Conservation (phyloP, 805 yeast species). For the Spathaspora passalidarum region DNA sequence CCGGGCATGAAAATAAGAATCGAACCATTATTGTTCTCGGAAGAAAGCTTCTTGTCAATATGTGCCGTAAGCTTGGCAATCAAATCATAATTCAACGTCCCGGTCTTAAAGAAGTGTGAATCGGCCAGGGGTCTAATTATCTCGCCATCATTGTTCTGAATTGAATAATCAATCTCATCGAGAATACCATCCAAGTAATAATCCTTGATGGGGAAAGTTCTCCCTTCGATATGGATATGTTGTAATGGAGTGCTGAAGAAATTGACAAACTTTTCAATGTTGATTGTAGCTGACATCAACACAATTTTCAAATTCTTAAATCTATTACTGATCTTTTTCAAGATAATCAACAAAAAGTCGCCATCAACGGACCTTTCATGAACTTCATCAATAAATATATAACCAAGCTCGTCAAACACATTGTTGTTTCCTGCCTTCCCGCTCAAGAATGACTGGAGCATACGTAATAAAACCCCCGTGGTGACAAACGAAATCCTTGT, state of each 20-base stretch:
- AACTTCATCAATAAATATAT: conserved; percentile 90
- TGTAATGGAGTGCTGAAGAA: conserved; percentile 57
- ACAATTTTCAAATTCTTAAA: conserved; percentile 61
- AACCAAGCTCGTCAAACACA: conserved; percentile 55
- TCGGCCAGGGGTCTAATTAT: conserved; percentile 56
- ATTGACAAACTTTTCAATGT: conserved; percentile 58
- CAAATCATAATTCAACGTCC: conserved; percentile 73
- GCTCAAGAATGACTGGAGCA: conserved; percentile 59
- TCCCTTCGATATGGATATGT: conserved; percentile 82
- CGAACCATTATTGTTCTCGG: conserved; percentile 55
- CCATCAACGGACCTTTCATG: conserved; percentile 93
- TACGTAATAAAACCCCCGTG: conserved; percentile 85
- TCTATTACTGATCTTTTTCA: conserved; percentile 56
- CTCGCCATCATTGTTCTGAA: conserved; percentile 40
- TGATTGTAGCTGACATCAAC: conserved; percentile 93
- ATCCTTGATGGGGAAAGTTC: conserved; percentile 90
- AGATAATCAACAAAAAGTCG: conserved; percentile 75
- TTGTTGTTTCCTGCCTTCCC: conserved; percentile 9
- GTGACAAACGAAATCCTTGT: conserved; percentile 88
- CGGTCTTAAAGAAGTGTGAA: conserved; percentile 60
- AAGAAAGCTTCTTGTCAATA: conserved; percentile 48
- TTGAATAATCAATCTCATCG: conserved; percentile 52
- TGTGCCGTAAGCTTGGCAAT: conserved; percentile 53
- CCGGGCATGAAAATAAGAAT: conserved; percentile 88
- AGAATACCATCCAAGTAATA: conserved; percentile 68